Percentiles rank a stretch among this genome's conserved stretches.
Evolutionary conservation across 192 early-diverging fungal species (phyloP).

Genomic region (Mortierella claussenii): DNA sequence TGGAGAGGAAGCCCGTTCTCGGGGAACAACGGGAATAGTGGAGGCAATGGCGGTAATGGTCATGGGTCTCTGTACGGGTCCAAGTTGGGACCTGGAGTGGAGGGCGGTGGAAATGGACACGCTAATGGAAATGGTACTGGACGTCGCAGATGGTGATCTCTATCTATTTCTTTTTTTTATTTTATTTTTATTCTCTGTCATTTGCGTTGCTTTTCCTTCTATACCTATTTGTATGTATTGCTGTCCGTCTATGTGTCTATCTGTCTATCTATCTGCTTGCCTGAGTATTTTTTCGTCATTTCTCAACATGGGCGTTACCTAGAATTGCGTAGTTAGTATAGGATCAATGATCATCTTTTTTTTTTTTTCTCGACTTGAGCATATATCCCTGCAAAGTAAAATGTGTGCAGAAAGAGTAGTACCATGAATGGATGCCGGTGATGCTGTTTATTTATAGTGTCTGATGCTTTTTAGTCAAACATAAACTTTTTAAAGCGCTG

Average conservation of each 20-base stretch:
- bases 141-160: conserved; percentile 24
- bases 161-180: conserved; percentile 1
- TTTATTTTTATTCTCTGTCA: not conserved
- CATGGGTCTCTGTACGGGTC: not conserved
- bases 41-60: conserved; percentile 3
- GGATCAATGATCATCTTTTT: no score
- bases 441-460: no score
- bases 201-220: not conserved
- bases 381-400: not conserved
- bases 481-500: conserved; percentile 59
- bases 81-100: conserved; percentile 10
- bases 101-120: conserved; percentile 10
- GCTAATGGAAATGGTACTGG: conserved; percentile 12
- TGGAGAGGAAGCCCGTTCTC: conserved; percentile 34
- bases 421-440: no score
- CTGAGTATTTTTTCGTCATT: no score
- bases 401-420: not conserved
- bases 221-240: not conserved
- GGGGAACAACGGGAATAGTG: conserved; percentile 4
- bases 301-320: no score
- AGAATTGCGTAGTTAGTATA: no score
- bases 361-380: no score
- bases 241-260: no score
- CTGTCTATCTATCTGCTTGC: no score
- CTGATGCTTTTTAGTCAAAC: conserved; percentile 25